These are phyloP conservation scores for Amborella trichopoda DNA, from an alignment of 164 flowering plant species.

Conservation along the genomic window DNA sequence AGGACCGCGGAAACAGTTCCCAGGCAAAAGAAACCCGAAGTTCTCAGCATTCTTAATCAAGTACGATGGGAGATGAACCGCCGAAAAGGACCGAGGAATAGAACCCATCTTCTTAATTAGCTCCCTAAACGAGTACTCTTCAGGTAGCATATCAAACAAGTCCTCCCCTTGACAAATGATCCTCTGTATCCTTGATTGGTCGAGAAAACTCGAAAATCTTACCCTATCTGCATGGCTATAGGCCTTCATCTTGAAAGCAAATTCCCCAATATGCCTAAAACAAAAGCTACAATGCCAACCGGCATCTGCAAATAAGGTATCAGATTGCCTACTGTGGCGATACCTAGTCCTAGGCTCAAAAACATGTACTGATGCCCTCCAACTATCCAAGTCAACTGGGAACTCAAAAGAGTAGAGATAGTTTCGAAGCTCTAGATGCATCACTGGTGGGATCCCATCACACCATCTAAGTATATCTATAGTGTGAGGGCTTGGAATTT, in stretches of 20 bases:
- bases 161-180: conserved; percentile 28
- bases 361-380: conserved; percentile 27
- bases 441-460: conserved; percentile 24
- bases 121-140: conserved; percentile 29
- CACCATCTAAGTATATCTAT: conserved; percentile 35
- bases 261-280: conserved; percentile 20
- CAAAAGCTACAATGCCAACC: conserved; percentile 54
- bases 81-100: conserved; percentile 24
- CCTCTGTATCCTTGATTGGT: conserved; percentile 22
- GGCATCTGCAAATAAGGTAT: conserved; percentile 25
- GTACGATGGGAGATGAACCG: conserved; percentile 32
- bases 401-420: conserved; percentile 42
- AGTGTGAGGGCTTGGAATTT: conserved; percentile 34
- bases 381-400: conserved; percentile 31
- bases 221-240: conserved; percentile 43
- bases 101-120: conserved; percentile 35
- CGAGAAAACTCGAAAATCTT: conserved; percentile 15
- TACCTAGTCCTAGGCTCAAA: conserved; percentile 19
- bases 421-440: conserved; percentile 29
- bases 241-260: conserved; percentile 37
- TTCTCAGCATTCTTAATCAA: conserved; percentile 28
- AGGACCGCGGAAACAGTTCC: conserved; percentile 19
- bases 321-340: conserved; percentile 24
- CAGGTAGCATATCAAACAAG: conserved; percentile 41
- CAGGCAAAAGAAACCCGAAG: conserved; percentile 36